Evolutionary conservation across 139 green algal genomes (phyloP), one percentile per base, ranked within the genome.

Genomic region (Chlorella ohadii): DNA sequence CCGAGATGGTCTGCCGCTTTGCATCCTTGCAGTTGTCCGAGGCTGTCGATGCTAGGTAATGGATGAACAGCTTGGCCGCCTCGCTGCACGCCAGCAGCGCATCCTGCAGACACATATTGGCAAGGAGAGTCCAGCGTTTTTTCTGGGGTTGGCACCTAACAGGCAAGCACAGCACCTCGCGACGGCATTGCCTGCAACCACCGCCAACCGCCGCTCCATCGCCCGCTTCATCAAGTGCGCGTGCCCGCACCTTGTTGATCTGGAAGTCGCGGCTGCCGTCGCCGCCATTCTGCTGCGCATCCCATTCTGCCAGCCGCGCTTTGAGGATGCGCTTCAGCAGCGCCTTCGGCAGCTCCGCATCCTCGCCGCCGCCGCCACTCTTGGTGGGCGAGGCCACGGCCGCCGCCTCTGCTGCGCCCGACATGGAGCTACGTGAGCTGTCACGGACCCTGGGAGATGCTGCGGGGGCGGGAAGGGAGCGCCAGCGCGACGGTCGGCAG

Each of bases 11-110:
- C 81, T 92, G 88, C 9, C 96, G 90, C 74, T 96, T 96, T 31
- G 89, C 85, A 38, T 98, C 95, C 33, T 90, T 89, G 82, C 92
- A 96, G 4, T 96, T 84, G 63, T 98, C 95, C 72, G 97, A 97
- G 13, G 95, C 93, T n/a, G 95, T 93, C 9, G 93, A 88, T 4
- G 94, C 93, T 2, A 99, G 79, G 70, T 96, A 97, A 72, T 90
- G 93, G 39, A 99, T 97, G 78, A 99, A 98, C 15, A 95, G 88
- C 87, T 97, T 98, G 44, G 90, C 94, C 33, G 88, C 92, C 72
- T 98, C 94, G 1, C 70, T 81, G 64, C 98, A 92, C 0, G 95
- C 96, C 27, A 94, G 72, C 11, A 98, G 82, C 0, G 93, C 95
- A 44, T 99, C 92, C 83, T 93, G 90, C 36, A 41, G 20, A 23